Conservation (phyloP, 345 rosid genomes). For the Zanthoxylum bungeanum region DNA sequence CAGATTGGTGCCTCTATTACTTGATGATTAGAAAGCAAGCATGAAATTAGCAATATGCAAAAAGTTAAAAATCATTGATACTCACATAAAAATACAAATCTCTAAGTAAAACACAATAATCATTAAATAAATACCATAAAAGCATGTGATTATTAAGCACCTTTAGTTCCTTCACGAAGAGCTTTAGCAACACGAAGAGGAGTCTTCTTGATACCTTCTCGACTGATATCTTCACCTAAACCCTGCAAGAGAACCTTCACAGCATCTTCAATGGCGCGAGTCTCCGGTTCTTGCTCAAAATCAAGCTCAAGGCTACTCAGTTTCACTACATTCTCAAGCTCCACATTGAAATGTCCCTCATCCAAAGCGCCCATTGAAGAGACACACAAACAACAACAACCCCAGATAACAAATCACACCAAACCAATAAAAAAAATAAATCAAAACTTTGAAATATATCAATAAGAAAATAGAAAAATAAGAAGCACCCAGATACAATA, state of each 20-base stretch:
- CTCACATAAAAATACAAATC: background rate
- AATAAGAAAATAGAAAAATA: background rate
- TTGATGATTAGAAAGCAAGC: constrained; percentile 1
- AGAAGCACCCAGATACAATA: constrained; percentile 12
- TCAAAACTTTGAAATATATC: background rate
- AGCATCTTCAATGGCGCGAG: constrained; percentile 71
- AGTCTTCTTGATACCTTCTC: constrained; percentile 89
- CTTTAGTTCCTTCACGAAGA: constrained; percentile 77
- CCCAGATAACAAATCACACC: constrained; percentile 25
- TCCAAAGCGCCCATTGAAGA: constrained; percentile 80
- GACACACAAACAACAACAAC: constrained; percentile 8
- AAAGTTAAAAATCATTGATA: no score
- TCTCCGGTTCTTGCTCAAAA: constrained; percentile 54
- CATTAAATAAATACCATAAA: background rate
- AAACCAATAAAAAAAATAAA: constrained; percentile 4
- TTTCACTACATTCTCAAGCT: constrained; percentile 56
- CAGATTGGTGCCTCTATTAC: background rate
- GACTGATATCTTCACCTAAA: constrained; percentile 66
- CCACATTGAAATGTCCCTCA: constrained; percentile 58
- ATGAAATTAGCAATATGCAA: background rate
- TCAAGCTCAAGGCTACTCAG: constrained; percentile 38
- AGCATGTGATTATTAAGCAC: constrained; percentile 24
- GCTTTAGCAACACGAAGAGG: constrained; percentile 97
- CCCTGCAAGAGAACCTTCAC: constrained; percentile 81
- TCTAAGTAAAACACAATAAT: background rate